Base-by-base conservation (phyloP, 192 early-diverging fungal species). In the Oehlia diaphana region DNA sequence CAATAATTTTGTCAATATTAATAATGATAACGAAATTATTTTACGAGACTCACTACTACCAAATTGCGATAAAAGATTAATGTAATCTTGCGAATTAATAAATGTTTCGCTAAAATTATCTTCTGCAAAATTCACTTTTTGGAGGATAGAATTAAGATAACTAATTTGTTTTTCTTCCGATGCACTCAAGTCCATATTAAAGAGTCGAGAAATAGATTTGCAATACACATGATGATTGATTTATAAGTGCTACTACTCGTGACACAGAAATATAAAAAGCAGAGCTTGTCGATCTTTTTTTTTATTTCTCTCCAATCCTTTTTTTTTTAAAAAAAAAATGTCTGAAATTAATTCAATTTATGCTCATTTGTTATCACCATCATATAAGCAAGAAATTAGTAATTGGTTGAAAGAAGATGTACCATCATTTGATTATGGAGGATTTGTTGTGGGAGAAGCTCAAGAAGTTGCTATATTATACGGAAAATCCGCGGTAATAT, bases 351-450 rank as follows among this genome's bases (percentile, higher is more conserved):
- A 33, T 26, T 68, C 66, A 19, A 26, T 35, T 58, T 86, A 88
- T 75, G 84, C 84, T 13, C 91, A 96, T 78, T 88, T 98, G 58
- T 89, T 97, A 12, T 93, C 96, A 8, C 85, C 90, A 12, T 89
- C 89, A 72, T 95, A 90, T 87, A 91, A 93, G 71, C 84, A 88
- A 44, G 83, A 89, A 44, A 92, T 98, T 65, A 82, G 91, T n/a
- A 84, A 85, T 66, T 98, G 96, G 94, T 88, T 98, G 12, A 86
- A 92, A 82, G 96, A 99, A 82, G 97, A 99, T 85, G 94, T 94
- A n/a, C 96, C 97, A 8, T 96, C 95, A 21, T 98, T 99, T 83
- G 97, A 99, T 85, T 98, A 96, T 83, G 97, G 97, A 47, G 97
- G 97, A 72, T 98, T 91, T 78, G 97, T 99, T 31, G 97, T 99